Percentiles rank a stretch among this genome's conserved stretches.
Conservation (phyloP, 352 stramenopile genomes). For the Achlya hypogyna region DNA sequence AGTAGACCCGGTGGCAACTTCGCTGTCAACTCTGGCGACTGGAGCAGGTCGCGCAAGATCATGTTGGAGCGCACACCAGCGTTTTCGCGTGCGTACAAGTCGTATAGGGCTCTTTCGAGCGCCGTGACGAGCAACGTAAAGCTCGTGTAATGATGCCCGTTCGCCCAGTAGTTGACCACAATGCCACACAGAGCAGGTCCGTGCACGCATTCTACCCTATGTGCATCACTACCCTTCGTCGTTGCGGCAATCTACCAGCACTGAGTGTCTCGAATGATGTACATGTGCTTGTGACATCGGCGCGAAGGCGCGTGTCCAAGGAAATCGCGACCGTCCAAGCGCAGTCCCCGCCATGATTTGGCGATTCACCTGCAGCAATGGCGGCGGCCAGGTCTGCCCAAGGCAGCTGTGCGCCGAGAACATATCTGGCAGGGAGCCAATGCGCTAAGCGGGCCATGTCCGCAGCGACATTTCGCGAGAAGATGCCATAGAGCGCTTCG, state of each 20-base stretch:
- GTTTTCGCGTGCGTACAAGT: background rate
- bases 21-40: background rate
- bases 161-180: background rate
- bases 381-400: background rate
- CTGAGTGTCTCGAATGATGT: background rate
- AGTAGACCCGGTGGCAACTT: background rate
- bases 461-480: background rate
- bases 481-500: background rate
- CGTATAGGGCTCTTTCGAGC: conserved; percentile 8
- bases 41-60: conserved; percentile 15
- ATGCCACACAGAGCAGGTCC: background rate
- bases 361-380: background rate
- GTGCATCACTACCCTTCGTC: background rate
- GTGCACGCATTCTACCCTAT: conserved; percentile 3
- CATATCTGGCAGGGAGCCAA: background rate
- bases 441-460: background rate
- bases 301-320: background rate
- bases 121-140: conserved; percentile 12
- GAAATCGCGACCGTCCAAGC: background rate
- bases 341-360: conserved; percentile 5
- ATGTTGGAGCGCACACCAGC: background rate
- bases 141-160: conserved; percentile 1
- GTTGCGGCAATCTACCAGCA: background rate
- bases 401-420: background rate
- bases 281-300: background rate